Percentiles rank a stretch among this genome's conserved stretches.
phyloP scores from a whole-genome alignment of 306 rosid species.

The Urtica urens region DNA sequence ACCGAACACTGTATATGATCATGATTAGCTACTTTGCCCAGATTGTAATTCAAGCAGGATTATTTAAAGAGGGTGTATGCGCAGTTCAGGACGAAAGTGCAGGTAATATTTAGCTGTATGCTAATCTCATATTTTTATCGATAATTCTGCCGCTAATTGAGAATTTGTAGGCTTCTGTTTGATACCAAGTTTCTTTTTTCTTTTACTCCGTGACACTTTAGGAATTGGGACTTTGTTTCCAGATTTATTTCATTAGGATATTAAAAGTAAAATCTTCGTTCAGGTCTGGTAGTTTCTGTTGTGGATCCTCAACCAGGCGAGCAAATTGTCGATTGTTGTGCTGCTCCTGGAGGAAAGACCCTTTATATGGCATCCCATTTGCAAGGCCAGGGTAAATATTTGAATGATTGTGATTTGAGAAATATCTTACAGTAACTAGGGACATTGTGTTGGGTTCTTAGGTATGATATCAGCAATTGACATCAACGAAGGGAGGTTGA shows the following conservation, averaged over 20 bases:
- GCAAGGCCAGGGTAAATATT: constrained; percentile 54
- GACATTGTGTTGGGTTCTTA: constrained; percentile 23
- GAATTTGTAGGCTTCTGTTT: too few relatives aligned
- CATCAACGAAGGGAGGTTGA: constrained; percentile 63
- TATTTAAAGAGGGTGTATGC: constrained; percentile 63
- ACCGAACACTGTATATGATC: constrained; percentile 6
- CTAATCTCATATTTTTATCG: too few relatives aligned
- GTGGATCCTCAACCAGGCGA: constrained; percentile 81
- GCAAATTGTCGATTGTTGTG: constrained; percentile 67
- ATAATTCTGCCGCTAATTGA: too few relatives aligned
- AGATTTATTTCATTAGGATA: too few relatives aligned
- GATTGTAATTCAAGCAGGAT: constrained; percentile 58
- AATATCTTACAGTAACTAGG: background rate
- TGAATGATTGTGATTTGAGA: background rate
- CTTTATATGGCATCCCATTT: constrained; percentile 73
- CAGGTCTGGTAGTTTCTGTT: constrained; percentile 66
- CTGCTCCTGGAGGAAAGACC: constrained; percentile 94
- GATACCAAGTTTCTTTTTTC: too few relatives aligned
- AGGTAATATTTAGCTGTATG: too few relatives aligned
- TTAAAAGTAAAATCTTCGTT: too few relatives aligned
- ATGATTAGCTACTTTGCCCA: constrained; percentile 28
- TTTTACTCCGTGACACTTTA: too few relatives aligned
- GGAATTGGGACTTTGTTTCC: too few relatives aligned
- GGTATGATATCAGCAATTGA: constrained; percentile 64
- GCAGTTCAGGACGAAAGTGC: constrained; percentile 92